Conservation (phyloP, 495 filamentous ascomycete genomes). For the Xylona heveae region DNA sequence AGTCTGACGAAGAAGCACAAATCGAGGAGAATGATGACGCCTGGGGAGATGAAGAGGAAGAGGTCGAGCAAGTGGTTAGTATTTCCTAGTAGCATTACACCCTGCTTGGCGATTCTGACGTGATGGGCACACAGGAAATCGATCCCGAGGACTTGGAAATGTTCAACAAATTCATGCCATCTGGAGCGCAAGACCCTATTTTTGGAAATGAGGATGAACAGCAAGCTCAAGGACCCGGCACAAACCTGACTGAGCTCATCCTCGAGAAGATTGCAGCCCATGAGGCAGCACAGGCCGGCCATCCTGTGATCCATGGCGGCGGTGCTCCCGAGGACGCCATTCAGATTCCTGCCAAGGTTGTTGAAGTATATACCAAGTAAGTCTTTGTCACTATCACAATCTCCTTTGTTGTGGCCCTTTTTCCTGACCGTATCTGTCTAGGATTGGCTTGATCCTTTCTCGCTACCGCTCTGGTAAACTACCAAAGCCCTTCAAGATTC, state of each 20-base stretch:
- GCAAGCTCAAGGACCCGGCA: conserved; percentile 36
- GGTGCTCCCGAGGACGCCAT: conserved; percentile 52
- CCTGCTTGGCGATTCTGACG: conserved; percentile 1
- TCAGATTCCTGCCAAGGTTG: conserved; percentile 70
- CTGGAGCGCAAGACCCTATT: conserved; percentile 20
- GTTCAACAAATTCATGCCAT: conserved; percentile 76
- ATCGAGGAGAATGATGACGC: conserved; percentile 34
- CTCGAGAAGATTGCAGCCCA: conserved; percentile 83
- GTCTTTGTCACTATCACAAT: conserved; percentile 8
- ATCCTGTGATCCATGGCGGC: conserved; percentile 23
- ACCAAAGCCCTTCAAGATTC: conserved; percentile 92
- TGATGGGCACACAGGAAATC: conserved; percentile 33
- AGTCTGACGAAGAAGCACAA: conserved; percentile 23
- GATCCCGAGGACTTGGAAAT: conserved; percentile 76
- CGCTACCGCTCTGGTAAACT: conserved; percentile 88
- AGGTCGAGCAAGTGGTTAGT: conserved; percentile 46
- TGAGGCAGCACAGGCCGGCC: conserved; percentile 41
- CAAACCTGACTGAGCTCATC: conserved; percentile 80
- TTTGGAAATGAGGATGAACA: conserved; percentile 25
- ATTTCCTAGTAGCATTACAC: not conserved
- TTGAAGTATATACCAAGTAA: conserved; percentile 85
- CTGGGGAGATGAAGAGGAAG: conserved; percentile 43
- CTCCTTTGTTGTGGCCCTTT: not conserved
- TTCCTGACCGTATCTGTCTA: conserved; percentile 12
- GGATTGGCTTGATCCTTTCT: conserved; percentile 70